Percentiles rank a stretch among this genome's conserved stretches.
phyloP scores from a whole-genome alignment of 768 basidiomycete genomes.

The Suillus alpinus region DNA sequence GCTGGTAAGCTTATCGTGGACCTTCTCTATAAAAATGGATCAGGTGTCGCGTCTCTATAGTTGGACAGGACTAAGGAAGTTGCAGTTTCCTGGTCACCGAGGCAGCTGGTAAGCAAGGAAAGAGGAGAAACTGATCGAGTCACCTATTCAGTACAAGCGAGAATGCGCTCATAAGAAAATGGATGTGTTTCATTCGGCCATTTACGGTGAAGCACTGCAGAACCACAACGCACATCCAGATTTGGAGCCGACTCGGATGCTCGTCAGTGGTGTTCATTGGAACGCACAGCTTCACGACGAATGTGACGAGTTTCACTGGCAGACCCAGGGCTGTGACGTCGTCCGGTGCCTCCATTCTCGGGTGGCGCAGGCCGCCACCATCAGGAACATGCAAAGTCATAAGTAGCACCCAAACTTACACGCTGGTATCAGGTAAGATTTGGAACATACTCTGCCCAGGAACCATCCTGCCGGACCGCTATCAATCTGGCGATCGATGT shows the following conservation, averaged over 20 bases:
- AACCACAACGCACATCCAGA: neutral
- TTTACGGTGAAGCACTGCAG: conserved; percentile 7
- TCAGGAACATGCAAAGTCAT: conserved; percentile 26
- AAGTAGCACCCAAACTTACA: neutral
- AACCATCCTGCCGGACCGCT: conserved; percentile 32
- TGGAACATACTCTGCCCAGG: conserved; percentile 38
- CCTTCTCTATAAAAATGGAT: neutral
- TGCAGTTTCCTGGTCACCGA: too few species aligned
- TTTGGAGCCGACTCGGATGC: neutral
- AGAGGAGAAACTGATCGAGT: neutral
- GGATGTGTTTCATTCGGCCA: neutral
- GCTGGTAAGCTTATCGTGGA: neutral
- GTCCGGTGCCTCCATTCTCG: conserved; percentile 31
- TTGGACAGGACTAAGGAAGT: neutral
- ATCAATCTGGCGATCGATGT: neutral
- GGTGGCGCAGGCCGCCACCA: conserved; percentile 30
- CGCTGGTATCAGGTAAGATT: conserved; percentile 31
- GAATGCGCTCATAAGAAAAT: neutral
- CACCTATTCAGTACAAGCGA: neutral
- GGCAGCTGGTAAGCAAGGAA: neutral
- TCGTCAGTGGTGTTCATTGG: neutral
- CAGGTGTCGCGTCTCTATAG: neutral
- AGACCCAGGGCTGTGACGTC: conserved; percentile 32
- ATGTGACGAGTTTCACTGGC: conserved; percentile 32
- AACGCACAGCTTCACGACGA: conserved; percentile 21